Evolutionary conservation across 371 early-diverging fungal species (phyloP), one percentile per base, ranked within the genome.

Genomic region (Amoeboaphelidium protococcarum): DNA sequence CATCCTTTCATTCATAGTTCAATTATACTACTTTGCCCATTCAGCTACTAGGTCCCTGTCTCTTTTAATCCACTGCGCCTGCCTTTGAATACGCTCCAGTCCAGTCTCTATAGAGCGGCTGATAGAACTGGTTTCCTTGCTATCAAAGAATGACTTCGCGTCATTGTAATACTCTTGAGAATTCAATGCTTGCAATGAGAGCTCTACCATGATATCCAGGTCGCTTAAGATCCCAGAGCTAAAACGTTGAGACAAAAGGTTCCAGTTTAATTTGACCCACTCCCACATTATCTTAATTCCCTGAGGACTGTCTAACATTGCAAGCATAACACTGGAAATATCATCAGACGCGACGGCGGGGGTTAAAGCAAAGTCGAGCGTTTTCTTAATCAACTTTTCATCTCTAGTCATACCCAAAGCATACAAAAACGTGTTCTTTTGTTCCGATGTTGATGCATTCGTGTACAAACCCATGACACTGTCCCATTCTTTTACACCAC

Each of bases 291-390:
- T 3, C 4, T 23, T 6, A 21, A 26, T 20, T 25, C 25, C 40
- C 6, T 47, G 22, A 20, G 48, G 20, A 46, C 76, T 71, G 48
- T 62, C 51, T 16, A 68, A 62, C 25, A 80, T 58, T 37, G 61
- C 60, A 50, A 62, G 42, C 49, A 69, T 59, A 16, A 70, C 67
- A 50, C 71, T 72, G 52, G 73, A 60, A 46, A 79, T 68, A 54
- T 94, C 94, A 58, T 89, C 87, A 2, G 71, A 67, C 47, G 80
- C 66, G 26, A 91, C 80, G 44, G 73, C 57, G 2, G 71, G 66
- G 55, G 78, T 67, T 50, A 84, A 53, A 20, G 70, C 64, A 58
- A 80, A 73, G 3, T 72, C 64, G 45, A 51, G 43, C 40, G 68
- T 56, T 31, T 51, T 24, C 23, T 66, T 47, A 45, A 78, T 68